phyloP scores from a whole-genome alignment of 495 filamentous ascomycete species.

The Acidiella bohemica region DNA sequence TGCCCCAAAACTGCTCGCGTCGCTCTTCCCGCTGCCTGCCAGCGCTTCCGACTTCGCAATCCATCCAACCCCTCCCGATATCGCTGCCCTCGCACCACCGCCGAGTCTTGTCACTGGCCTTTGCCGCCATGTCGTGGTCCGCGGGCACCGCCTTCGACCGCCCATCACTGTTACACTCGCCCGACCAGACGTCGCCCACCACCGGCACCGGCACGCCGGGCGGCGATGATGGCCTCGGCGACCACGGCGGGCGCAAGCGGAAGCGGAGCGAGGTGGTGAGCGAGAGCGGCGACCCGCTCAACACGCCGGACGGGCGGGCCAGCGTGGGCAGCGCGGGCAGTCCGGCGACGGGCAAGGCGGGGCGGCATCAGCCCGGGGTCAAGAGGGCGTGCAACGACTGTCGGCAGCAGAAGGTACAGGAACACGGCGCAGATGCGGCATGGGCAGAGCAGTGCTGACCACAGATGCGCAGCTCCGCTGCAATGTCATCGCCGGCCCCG shows the following conservation, averaged over 20 bases:
- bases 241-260: slow-evolving; percentile 7
- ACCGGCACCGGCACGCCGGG: neutral
- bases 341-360: slow-evolving; percentile 5
- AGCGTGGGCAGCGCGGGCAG: slow-evolving; percentile 9
- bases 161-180: slow-evolving; percentile 1
- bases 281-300: slow-evolving; percentile 2
- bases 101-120: neutral
- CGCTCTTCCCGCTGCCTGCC: too few species aligned
- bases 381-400: slow-evolving; percentile 93
- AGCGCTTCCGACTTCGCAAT: slow-evolving; percentile 3
- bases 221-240: neutral
- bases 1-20: too few species aligned
- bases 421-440: slow-evolving; percentile 1
- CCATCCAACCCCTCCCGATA: slow-evolving; percentile 2
- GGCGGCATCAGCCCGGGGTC: slow-evolving; percentile 17
- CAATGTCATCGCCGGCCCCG: slow-evolving; percentile 51
- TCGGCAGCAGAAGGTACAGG: slow-evolving; percentile 75
- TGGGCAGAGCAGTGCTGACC: slow-evolving; percentile 5
- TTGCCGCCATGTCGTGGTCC: slow-evolving; percentile 3
- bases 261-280: slow-evolving; percentile 9
- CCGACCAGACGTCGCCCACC: neutral
- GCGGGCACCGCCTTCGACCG: slow-evolving; percentile 6
- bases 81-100: neutral
- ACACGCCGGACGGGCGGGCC: neutral
- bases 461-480: slow-evolving; percentile 53